phyloP scores from a whole-genome alignment of 768 basidiomycete species.

The Pisolithus tinctorius region DNA sequence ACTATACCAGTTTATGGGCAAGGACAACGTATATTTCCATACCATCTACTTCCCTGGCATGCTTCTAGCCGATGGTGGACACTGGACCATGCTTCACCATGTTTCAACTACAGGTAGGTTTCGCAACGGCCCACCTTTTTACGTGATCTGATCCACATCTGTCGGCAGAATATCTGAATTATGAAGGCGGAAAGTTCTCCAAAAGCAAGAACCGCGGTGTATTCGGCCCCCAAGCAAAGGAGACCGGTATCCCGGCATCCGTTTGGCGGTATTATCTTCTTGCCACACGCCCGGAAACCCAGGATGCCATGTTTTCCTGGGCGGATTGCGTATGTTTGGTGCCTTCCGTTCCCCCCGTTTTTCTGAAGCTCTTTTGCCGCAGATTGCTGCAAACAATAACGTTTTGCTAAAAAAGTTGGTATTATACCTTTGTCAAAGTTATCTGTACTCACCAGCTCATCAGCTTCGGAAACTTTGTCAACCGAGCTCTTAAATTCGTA shows the following conservation, averaged over 20 bases:
- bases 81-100: constrained; percentile 93
- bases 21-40: constrained; percentile 99
- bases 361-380: background rate
- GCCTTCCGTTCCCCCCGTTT: background rate
- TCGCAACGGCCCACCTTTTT: background rate
- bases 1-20: constrained; percentile 99
- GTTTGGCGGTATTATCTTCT: constrained; percentile 98
- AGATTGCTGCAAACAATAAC: constrained; percentile 91
- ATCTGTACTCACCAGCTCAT: background rate
- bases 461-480: constrained; percentile 97
- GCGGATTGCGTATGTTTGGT: constrained; percentile 67
- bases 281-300: constrained; percentile 86
- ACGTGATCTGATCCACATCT: background rate
- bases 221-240: constrained; percentile 89
- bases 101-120: constrained; percentile 85
- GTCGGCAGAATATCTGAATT: constrained; percentile 84
- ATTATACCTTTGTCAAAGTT: background rate
- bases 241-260: constrained; percentile 87
- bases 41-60: constrained; percentile 92
- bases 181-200: constrained; percentile 98
- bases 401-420: constrained; percentile 87
- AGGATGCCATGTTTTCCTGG: constrained; percentile 97
- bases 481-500: constrained; percentile 89
- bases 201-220: constrained; percentile 96
- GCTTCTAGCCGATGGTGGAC: constrained; percentile 79